These are phyloP conservation scores for Hericium erinaceus DNA, from an alignment of 768 basidiomycete species.

Conservation along the genomic window DNA sequence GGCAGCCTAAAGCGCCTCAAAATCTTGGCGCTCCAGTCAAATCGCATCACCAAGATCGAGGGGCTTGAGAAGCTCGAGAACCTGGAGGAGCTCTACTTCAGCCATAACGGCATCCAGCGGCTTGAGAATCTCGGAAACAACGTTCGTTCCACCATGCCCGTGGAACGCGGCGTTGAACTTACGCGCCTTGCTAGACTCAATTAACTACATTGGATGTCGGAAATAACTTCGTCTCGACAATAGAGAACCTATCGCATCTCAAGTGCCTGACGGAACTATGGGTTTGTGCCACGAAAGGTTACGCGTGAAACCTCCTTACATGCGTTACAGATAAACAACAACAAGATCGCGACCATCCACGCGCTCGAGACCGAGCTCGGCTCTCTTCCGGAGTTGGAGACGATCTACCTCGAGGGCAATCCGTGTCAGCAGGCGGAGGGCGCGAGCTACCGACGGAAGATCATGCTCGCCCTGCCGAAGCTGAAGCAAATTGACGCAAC, in stretches of 20 bases:
- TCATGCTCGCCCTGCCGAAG: slow-evolving; percentile 82
- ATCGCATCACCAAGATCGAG: slow-evolving; percentile 84
- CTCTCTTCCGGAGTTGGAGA: slow-evolving; percentile 51
- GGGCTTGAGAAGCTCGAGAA: slow-evolving; percentile 60
- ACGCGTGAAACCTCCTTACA: not conserved
- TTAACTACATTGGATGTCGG: slow-evolving; percentile 84
- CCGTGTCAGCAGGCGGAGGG: slow-evolving; percentile 80
- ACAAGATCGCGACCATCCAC: slow-evolving; percentile 65
- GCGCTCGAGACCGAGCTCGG: slow-evolving; percentile 60
- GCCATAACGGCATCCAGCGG: slow-evolving; percentile 82
- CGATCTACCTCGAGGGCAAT: slow-evolving; percentile 92
- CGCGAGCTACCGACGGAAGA: slow-evolving; percentile 75
- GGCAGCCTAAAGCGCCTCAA: slow-evolving; percentile 59
- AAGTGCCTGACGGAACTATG: slow-evolving; percentile 82
- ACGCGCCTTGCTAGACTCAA: slow-evolving; percentile 33
- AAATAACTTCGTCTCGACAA: slow-evolving; percentile 67
- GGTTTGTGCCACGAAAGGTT: slow-evolving; percentile 38
- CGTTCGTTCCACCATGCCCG: slow-evolving; percentile 31
- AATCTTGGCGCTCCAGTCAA: slow-evolving; percentile 88
- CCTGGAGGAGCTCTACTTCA: slow-evolving; percentile 87
- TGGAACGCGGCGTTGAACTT: not conserved
- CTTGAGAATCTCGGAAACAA: slow-evolving; percentile 83
- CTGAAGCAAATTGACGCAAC: slow-evolving; percentile 94
- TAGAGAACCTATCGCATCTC: slow-evolving; percentile 81
- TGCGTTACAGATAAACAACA: slow-evolving; percentile 69